Conservation (phyloP, 2,329 filamentous ascomycete species). For the Polytolypa hystricis region DNA sequence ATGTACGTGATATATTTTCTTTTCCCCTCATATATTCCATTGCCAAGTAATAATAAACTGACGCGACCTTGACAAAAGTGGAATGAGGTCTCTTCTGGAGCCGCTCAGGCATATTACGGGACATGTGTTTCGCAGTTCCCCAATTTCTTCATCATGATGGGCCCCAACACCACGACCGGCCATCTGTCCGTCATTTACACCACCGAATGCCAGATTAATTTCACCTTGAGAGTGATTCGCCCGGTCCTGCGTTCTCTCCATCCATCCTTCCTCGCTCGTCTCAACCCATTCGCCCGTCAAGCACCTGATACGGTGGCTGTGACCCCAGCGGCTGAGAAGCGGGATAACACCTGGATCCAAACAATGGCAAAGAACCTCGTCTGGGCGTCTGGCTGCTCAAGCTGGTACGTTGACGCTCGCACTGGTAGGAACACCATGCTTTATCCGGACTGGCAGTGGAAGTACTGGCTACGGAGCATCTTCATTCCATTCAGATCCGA, state of each 20-base stretch:
- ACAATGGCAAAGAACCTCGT: constrained; percentile 33
- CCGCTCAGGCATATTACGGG: constrained; percentile 38
- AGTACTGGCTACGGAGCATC: constrained; percentile 39
- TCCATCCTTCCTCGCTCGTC: constrained; percentile 17
- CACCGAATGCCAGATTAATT: constrained; percentile 43
- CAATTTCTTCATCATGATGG: constrained; percentile 38
- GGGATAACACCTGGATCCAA: constrained; percentile 32
- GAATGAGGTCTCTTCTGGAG: constrained; percentile 24
- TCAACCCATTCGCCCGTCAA: constrained; percentile 8
- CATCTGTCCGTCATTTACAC: constrained; percentile 42
- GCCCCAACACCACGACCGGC: constrained; percentile 38
- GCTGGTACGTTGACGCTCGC: constrained; percentile 41
- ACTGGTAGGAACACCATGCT: constrained; percentile 41
- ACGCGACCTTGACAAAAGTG: constrained; percentile 21
- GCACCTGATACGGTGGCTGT: constrained; percentile 25
- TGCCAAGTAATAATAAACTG: constrained; percentile 5
- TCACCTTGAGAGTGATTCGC: constrained; percentile 30
- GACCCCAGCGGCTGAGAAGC: constrained; percentile 23
- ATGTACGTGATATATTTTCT: constrained; percentile 15
- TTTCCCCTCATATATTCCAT: too few species aligned
- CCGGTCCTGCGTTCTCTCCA: constrained; percentile 30
- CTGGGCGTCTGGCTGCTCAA: constrained; percentile 40
- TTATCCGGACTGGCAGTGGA: constrained; percentile 43
- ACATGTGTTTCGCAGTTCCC: constrained; percentile 38
- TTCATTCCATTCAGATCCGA: constrained; percentile 31